phyloP scores from a whole-genome alignment of 116 monocot genomes.

The Cymodocea nodosa region DNA sequence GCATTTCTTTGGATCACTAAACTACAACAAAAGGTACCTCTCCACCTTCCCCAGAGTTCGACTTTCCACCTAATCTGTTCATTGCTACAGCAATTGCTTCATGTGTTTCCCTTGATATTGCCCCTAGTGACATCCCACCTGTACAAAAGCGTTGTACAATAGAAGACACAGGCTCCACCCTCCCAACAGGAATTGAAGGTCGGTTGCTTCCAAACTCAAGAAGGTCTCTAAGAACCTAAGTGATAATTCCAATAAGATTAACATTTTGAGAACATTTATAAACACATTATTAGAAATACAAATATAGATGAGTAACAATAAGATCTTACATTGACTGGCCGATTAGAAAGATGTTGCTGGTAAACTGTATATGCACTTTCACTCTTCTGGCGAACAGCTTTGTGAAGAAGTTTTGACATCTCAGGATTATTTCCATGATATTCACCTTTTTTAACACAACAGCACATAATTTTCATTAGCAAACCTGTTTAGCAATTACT shows the following conservation, averaged over 20 bases:
- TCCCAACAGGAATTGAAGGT: conserved; percentile 80
- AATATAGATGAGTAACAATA: not conserved
- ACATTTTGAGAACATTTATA: not conserved
- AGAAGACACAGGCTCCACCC: conserved; percentile 85
- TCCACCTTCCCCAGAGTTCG: conserved; percentile 99
- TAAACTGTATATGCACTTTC: conserved; percentile 89
- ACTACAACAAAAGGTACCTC: conserved; percentile 41
- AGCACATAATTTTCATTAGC: not conserved
- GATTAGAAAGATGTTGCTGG: conserved; percentile 92
- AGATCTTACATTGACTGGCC: conserved; percentile 75
- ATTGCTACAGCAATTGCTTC: conserved; percentile 99
- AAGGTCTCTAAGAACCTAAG: conserved; percentile 90
- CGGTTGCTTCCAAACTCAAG: conserved; percentile 87
- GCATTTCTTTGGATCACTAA: not conserved
- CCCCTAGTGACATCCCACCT: conserved; percentile 99
- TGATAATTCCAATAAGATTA: not conserved
- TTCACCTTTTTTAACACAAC: conserved; percentile 51
- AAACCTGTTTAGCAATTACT: not conserved
- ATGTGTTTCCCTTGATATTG: conserved; percentile 98
- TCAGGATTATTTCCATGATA: conserved; percentile 99
- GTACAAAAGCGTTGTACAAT: conserved; percentile 96
- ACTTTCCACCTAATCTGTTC: conserved; percentile 97
- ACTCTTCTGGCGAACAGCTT: conserved; percentile 90
- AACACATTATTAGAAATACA: not conserved
- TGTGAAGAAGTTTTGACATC: conserved; percentile 98